Conservation (phyloP, 2,329 filamentous ascomycete species). For the Cordyceps pruinosa region DNA sequence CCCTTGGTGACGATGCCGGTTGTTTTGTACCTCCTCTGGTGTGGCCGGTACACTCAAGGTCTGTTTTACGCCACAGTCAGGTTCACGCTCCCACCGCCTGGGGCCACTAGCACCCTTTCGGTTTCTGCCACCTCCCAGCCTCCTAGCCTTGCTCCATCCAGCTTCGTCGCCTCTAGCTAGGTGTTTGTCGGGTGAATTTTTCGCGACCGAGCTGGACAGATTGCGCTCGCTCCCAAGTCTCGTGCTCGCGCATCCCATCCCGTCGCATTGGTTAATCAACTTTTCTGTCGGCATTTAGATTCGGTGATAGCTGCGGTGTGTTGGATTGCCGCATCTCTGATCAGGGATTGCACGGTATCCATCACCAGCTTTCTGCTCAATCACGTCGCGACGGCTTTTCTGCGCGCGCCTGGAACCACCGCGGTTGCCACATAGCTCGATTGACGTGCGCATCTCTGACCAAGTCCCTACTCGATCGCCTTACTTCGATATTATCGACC, state of each 20-base stretch:
- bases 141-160: neutral
- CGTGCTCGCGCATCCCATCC: neutral
- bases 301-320: neutral
- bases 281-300: neutral
- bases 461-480: too few relatives aligned
- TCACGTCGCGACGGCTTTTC: neutral
- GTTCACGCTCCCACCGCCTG: neutral
- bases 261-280: neutral
- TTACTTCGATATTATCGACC: too few relatives aligned
- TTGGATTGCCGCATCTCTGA: neutral
- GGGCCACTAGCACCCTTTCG: neutral
- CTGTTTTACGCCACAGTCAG: too few relatives aligned
- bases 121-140: slow-evolving; percentile 4
- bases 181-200: too few relatives aligned
- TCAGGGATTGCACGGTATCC: neutral
- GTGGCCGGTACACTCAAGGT: too few relatives aligned
- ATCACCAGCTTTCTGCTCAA: neutral
- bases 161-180: too few relatives aligned
- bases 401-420: neutral
- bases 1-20: too few relatives aligned
- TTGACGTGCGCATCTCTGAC: neutral
- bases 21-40: too few relatives aligned
- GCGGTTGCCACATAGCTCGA: slow-evolving; percentile 18
- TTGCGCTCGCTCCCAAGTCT: too few relatives aligned
- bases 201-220: too few relatives aligned